Evolutionary conservation across 2,329 filamentous ascomycete genomes (phyloP).

Genomic region (Camillea tinctor): DNA sequence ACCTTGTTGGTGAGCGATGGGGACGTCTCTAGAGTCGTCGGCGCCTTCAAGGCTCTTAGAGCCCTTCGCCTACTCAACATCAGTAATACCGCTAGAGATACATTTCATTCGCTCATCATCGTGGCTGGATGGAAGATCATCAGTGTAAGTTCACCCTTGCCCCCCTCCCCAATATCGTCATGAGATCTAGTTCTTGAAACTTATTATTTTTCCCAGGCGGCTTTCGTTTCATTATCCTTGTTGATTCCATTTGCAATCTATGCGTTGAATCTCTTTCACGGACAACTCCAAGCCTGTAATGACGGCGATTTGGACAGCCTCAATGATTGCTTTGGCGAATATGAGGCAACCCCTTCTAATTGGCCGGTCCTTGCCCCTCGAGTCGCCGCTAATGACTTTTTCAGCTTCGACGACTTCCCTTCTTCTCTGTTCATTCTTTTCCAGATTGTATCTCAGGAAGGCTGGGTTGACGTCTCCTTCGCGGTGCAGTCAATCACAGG

Average conservation of each 20-base stretch:
- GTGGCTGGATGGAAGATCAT: slow-evolving; percentile 92
- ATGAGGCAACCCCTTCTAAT: slow-evolving; percentile 69
- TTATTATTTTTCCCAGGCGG: slow-evolving; percentile 54
- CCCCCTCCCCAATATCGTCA: no score
- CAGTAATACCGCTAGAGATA: slow-evolving; percentile 91
- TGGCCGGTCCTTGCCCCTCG: slow-evolving; percentile 86
- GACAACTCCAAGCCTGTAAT: slow-evolving; percentile 77
- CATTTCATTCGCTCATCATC: slow-evolving; percentile 95
- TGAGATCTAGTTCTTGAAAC: slow-evolving; percentile 14
- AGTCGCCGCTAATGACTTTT: slow-evolving; percentile 77
- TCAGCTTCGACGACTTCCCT: slow-evolving; percentile 94
- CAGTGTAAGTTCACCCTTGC: slow-evolving; percentile 53
- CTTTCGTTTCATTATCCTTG: slow-evolving; percentile 90
- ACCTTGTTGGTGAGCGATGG: slow-evolving; percentile 81
- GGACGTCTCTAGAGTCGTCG: slow-evolving; percentile 83
- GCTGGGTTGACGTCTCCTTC: slow-evolving; percentile 94
- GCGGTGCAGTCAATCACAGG: slow-evolving; percentile 79
- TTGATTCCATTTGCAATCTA: slow-evolving; percentile 97
- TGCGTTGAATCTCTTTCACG: slow-evolving; percentile 88
- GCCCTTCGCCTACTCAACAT: slow-evolving; percentile 90
- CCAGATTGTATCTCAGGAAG: slow-evolving; percentile 98
- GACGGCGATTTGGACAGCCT: slow-evolving; percentile 58
- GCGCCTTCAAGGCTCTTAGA: slow-evolving; percentile 94
- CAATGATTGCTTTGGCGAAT: slow-evolving; percentile 82
- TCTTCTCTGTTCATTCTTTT: slow-evolving; percentile 93